Base-by-base conservation (phyloP, 202 grass and related monocot genomes). In the Zizania palustris region DNA sequence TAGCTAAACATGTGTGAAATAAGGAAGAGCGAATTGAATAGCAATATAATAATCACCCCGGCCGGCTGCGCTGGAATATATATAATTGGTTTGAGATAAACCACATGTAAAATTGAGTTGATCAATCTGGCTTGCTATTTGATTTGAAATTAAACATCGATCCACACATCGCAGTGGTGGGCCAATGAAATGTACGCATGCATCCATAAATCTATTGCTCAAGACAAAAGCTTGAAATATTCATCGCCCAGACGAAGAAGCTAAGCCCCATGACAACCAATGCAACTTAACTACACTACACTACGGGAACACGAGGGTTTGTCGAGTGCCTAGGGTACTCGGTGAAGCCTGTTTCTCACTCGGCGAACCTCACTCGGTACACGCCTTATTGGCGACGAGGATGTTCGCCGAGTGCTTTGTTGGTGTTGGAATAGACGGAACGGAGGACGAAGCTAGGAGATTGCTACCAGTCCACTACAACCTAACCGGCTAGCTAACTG, bases 171-270 rank as follows among this genome's bases (percentile, higher is more conserved):
- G n/a, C 62, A 5, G 3, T 74, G 28, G 11, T 56, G 39, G 40
- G 65, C 40, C 20, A 44, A 75, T 50, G 15, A 14, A 44, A 69
- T 41, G 20, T 60, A 67, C 14, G 14, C 33, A 69, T 18, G 18
- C 50, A 54, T 54, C 50, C 50, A 54, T 54, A 54, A 19, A 18
- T 67, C 62, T 53, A 69, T 54, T 76, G 64, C 70, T 57, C 55
- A 69, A 48, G 20, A 83, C 71, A 41, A 9, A 53, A 38, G 71
- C 42, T 42, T 58, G 35, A 76, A 67, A 38, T 54, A 62, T 76
- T 60, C 35, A 62, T 18, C 43, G 43, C 34, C 44, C 55, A 59
- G 6, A n/a, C n/a, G n/a, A n/a, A n/a, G n/a, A n/a, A n/a, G n/a
- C n/a, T n/a, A 9, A 33, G 51, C 51, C 51, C 58, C 57, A 14